Conservation (phyloP, 345 rosid genomes). For the Odontarrhena argentea region DNA sequence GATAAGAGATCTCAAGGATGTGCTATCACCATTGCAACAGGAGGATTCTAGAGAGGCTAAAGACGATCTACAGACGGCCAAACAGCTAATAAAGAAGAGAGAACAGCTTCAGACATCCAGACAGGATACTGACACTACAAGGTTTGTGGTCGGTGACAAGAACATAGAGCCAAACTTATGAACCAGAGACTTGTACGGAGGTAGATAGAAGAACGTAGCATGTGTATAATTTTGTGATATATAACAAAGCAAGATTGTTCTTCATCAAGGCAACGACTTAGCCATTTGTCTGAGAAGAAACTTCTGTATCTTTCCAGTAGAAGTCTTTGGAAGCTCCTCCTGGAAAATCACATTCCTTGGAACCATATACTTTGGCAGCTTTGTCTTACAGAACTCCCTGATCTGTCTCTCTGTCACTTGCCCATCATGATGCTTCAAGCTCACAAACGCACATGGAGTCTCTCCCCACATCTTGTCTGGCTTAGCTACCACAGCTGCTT, state of each 20-base stretch:
- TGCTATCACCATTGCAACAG: slow-evolving; percentile 44
- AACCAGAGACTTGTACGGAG: slow-evolving; percentile 26
- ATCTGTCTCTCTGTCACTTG: slow-evolving; percentile 47
- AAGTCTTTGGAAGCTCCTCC: slow-evolving; percentile 61
- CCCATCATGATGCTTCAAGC: slow-evolving; percentile 42
- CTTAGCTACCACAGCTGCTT: slow-evolving; percentile 64
- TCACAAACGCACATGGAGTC: slow-evolving; percentile 65
- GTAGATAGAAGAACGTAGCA: neutral
- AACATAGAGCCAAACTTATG: slow-evolving; percentile 20
- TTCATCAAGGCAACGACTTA: slow-evolving; percentile 35
- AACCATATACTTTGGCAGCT: slow-evolving; percentile 59
- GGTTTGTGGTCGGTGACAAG: slow-evolving; percentile 58
- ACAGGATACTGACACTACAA: slow-evolving; percentile 46
- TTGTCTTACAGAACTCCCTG: slow-evolving; percentile 51
- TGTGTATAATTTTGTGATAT: slow-evolving; percentile 11
- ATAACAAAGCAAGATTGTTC: slow-evolving; percentile 1
- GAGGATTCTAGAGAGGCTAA: slow-evolving; percentile 57
- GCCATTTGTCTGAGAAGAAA: slow-evolving; percentile 53
- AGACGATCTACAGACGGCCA: slow-evolving; percentile 60
- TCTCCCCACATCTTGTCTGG: slow-evolving; percentile 69
- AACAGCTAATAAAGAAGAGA: slow-evolving; percentile 67
- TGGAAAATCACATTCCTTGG: slow-evolving; percentile 56
- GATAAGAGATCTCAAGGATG: slow-evolving; percentile 9
- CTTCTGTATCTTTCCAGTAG: slow-evolving; percentile 67
- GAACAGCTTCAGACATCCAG: slow-evolving; percentile 71